phyloP scores from a whole-genome alignment of 1,284 basidiomycete species.

The Takashimella tepidaria region DNA sequence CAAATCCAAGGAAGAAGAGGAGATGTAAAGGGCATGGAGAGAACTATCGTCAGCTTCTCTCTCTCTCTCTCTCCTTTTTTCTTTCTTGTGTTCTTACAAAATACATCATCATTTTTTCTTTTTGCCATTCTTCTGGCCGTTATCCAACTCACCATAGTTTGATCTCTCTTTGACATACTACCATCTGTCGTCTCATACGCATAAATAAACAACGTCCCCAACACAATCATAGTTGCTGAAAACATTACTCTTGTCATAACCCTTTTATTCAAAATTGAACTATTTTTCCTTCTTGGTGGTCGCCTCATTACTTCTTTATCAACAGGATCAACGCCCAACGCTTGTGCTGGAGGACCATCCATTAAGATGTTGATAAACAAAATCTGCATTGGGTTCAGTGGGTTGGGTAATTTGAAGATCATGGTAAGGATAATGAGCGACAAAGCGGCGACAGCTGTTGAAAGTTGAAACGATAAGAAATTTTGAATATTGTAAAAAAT shows the following conservation, averaged over 20 bases:
- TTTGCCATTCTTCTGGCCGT: no score
- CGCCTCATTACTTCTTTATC: conserved; percentile 82
- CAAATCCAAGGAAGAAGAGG: no score
- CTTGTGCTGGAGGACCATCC: conserved; percentile 97
- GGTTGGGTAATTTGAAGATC: conserved; percentile 79
- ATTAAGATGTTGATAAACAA: conserved; percentile 98
- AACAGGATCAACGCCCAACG: conserved; percentile 92
- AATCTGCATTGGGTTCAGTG: conserved; percentile 97
- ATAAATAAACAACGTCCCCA: conserved; percentile 85
- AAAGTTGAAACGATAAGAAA: conserved; percentile 93
- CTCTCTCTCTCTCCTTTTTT: no score
- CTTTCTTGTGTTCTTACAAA: no score
- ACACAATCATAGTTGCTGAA: conserved; percentile 82
- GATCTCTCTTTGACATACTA: conserved; percentile 73
- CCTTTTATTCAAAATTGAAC: conserved; percentile 71
- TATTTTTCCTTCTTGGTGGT: conserved; percentile 83
- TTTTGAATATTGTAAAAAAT: conserved; percentile 99
- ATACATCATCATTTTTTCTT: not conserved
- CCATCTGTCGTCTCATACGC: conserved; percentile 75
- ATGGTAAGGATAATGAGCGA: conserved; percentile 93
- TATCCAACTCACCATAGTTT: conserved; percentile 72
- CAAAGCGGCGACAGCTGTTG: conserved; percentile 89
- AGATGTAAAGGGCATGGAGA: no score
- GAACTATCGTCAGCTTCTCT: no score
- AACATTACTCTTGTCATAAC: conserved; percentile 78